phyloP scores from a whole-genome alignment of 257 asterid genomes.

The Rhazya stricta region DNA sequence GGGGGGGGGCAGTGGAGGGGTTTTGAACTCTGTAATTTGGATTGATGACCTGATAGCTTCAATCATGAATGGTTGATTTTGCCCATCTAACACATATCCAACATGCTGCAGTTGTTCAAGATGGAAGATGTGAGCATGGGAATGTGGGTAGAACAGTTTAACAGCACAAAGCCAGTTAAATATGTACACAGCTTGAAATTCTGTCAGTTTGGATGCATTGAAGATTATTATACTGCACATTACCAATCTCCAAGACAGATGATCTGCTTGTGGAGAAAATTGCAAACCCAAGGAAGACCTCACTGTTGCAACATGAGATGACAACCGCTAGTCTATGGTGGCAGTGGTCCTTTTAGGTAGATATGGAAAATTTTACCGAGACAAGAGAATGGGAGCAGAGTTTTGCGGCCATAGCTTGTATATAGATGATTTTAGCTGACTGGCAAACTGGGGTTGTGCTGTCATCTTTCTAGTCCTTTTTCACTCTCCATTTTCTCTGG shows the following conservation, averaged over 20 bases:
- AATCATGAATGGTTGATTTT: not conserved
- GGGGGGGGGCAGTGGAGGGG: not conserved
- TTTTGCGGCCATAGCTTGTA: slow-evolving; percentile 16
- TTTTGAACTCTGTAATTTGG: not conserved
- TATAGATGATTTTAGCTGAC: slow-evolving; percentile 14
- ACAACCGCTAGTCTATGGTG: slow-evolving; percentile 15
- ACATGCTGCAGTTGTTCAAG: slow-evolving; percentile 63
- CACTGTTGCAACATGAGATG: slow-evolving; percentile 87
- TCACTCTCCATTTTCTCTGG: not conserved
- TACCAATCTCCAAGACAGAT: slow-evolving; percentile 94
- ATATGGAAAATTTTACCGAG: not conserved
- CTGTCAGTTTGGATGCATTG: slow-evolving; percentile 88
- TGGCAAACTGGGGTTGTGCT: not conserved
- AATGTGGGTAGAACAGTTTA: slow-evolving; percentile 89
- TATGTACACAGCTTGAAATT: slow-evolving; percentile 84
- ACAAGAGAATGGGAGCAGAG: not conserved
- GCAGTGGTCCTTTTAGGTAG: not conserved
- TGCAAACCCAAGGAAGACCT: slow-evolving; percentile 52
- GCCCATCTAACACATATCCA: not conserved
- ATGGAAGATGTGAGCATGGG: slow-evolving; percentile 99
- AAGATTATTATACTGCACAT: slow-evolving; percentile 76
- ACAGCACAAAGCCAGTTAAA: slow-evolving; percentile 51
- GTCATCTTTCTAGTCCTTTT: not conserved
- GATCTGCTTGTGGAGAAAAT: slow-evolving; percentile 88
- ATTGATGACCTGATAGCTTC: not conserved